phyloP scores from a whole-genome alignment of 2,329 filamentous ascomycete species.

The Hortaea werneckii region DNA sequence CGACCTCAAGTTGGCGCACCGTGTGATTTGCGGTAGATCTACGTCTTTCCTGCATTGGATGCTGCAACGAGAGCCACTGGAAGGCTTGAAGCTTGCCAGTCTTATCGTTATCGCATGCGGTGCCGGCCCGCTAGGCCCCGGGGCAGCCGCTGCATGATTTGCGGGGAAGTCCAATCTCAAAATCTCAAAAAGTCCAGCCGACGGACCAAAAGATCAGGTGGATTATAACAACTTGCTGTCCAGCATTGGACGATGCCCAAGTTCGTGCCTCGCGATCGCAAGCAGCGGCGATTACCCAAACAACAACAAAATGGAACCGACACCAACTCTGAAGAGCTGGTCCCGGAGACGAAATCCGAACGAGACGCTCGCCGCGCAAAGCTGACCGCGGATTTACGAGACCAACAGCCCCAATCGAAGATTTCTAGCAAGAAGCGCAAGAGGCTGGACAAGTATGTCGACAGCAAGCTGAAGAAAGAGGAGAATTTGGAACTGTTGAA shows the following conservation, averaged over 20 bases:
- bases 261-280: constrained; percentile 47
- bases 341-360: constrained; percentile 42
- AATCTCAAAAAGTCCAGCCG: background rate
- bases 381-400: constrained; percentile 44
- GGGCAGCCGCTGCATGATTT: background rate
- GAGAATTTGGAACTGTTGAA: constrained; percentile 77
- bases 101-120: background rate
- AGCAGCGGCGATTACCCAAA: constrained; percentile 55
- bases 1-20: too few species aligned
- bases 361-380: constrained; percentile 43
- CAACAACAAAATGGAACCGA: constrained; percentile 39
- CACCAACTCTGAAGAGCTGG: constrained; percentile 42
- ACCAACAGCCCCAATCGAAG: constrained; percentile 44
- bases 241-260: constrained; percentile 2
- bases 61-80: too few species aligned
- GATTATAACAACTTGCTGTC: background rate
- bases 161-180: background rate
- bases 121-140: background rate
- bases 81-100: background rate
- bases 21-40: too few species aligned
- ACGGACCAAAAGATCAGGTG: background rate
- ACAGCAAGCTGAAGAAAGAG: constrained; percentile 89
- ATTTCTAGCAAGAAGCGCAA: constrained; percentile 57
- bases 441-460: constrained; percentile 61
- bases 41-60: too few species aligned